These are phyloP conservation scores for Morella rubra DNA, from an alignment of 306 rosid genomes.

Conservation along the genomic window DNA sequence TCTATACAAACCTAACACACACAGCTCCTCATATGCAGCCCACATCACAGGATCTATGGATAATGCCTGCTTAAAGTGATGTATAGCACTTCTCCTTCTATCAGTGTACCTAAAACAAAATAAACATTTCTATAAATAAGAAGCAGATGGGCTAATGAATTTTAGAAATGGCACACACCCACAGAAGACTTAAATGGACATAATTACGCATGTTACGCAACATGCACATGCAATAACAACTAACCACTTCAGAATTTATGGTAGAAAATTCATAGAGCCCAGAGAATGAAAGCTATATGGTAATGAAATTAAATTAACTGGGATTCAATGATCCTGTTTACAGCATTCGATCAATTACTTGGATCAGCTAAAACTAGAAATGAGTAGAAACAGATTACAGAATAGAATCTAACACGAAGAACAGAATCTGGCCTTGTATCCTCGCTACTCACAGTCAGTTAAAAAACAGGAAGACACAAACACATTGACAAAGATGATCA, in stretches of 20 bases:
- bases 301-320: slow-evolving; percentile 3
- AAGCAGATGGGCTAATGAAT: background rate
- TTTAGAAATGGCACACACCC: slow-evolving; percentile 1
- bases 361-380: background rate
- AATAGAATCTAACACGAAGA: background rate
- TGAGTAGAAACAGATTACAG: background rate
- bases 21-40: slow-evolving; percentile 92
- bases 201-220: background rate
- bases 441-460: background rate
- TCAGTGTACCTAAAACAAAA: slow-evolving; percentile 56
- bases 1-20: slow-evolving; percentile 73
- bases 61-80: slow-evolving; percentile 58
- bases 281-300: background rate
- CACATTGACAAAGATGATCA: too few species aligned
- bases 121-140: background rate
- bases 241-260: slow-evolving; percentile 3
- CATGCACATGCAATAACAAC: background rate
- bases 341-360: background rate
- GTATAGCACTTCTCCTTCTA: slow-evolving; percentile 53
- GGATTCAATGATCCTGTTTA: background rate
- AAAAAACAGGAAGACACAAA: background rate
- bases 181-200: background rate
- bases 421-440: background rate
- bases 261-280: background rate
- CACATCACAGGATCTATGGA: slow-evolving; percentile 57